A percentile compares a stretch with the other conserved stretches of the same genome.
phyloP scores from a whole-genome alignment of 192 early-diverging fungal species.

The Coemansia sp. region DNA sequence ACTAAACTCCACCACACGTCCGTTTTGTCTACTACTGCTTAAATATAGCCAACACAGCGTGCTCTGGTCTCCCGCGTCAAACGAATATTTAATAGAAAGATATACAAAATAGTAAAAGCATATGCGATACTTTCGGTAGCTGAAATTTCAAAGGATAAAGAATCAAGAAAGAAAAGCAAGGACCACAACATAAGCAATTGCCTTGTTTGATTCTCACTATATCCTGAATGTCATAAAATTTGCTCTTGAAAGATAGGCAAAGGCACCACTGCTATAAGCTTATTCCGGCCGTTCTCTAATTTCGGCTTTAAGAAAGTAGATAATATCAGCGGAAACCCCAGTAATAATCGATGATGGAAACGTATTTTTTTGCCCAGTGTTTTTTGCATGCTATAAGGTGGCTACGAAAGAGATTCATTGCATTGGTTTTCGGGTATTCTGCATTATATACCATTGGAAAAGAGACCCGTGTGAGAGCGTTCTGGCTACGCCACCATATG shows the following conservation, averaged over 20 bases:
- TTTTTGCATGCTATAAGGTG: background rate
- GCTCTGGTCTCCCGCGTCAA: background rate
- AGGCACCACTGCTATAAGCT: no score
- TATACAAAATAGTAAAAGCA: background rate
- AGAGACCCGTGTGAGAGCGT: background rate
- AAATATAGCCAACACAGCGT: background rate
- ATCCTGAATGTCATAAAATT: background rate
- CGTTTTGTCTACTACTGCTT: conserved; percentile 5
- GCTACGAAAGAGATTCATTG: background rate
- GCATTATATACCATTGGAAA: background rate
- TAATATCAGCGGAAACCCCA: no score
- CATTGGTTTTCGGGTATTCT: background rate
- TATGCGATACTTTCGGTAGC: background rate
- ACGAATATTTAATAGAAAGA: background rate
- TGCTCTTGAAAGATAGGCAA: no score
- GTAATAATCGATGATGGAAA: no score
- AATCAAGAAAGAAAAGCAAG: background rate
- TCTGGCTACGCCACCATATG: background rate
- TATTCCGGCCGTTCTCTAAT: no score
- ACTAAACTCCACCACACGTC: background rate
- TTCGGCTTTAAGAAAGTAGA: no score
- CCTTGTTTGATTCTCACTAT: background rate
- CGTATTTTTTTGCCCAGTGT: background rate
- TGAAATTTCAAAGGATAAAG: background rate
- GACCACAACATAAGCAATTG: background rate